Evolutionary conservation across 2,329 filamentous ascomycete species (phyloP).

Genomic region (Botrytis pseudocinerea): DNA sequence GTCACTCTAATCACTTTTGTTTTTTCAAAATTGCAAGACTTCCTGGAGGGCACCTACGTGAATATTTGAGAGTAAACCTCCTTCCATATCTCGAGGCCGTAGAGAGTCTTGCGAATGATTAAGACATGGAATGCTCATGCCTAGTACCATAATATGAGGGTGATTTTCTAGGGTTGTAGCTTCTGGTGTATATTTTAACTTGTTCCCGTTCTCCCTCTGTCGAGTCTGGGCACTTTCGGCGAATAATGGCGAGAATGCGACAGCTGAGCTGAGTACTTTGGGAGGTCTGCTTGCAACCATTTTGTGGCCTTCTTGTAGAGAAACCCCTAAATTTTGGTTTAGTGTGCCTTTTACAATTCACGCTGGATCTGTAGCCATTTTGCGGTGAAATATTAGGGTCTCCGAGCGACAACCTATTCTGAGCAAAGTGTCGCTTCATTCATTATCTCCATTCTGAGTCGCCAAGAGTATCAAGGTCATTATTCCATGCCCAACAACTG

Average conservation of each 20-base stretch:
- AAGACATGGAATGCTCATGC: too few relatives aligned
- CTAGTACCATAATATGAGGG: too few relatives aligned
- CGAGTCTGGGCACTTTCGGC: not conserved
- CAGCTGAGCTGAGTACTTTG: not conserved
- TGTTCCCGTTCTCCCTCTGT: not conserved
- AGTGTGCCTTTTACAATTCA: not conserved
- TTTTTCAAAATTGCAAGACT: not conserved
- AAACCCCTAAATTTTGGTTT: not conserved
- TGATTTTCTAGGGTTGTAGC: not conserved
- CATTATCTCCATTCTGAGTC: not conserved
- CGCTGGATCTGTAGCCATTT: not conserved
- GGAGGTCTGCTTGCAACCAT: not conserved
- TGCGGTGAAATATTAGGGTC: not conserved
- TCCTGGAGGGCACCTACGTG: not conserved
- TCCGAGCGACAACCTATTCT: not conserved
- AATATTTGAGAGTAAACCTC: not conserved
- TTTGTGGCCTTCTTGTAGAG: too few relatives aligned
- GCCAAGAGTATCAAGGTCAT: not conserved
- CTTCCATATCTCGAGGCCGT: not conserved
- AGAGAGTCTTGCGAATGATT: not conserved
- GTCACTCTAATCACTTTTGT: not conserved
- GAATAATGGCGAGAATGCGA: not conserved
- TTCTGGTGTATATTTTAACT: not conserved
- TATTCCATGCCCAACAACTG: not conserved
- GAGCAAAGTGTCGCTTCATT: not conserved